phyloP scores from a whole-genome alignment of 805 yeast genomes.

The Suhomyces emberorum region DNA sequence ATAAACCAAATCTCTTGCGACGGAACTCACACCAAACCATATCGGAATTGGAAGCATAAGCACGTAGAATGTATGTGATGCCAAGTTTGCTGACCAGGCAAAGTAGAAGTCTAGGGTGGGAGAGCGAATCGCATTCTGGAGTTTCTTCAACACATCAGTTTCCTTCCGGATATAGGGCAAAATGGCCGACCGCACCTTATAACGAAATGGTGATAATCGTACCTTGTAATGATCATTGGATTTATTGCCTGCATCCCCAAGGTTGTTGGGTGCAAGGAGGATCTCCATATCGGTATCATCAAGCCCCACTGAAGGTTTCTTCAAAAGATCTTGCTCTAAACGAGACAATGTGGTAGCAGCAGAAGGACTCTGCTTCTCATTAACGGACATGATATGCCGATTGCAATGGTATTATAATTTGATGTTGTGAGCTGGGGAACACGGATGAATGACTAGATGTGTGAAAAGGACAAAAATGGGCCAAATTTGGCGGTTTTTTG shows the following conservation, averaged over 20 bases:
- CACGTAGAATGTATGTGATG: constrained; percentile 92
- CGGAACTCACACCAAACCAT: constrained; percentile 66
- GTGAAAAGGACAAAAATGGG: too few species aligned
- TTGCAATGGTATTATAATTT: too few species aligned
- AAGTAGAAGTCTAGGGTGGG: constrained; percentile 67
- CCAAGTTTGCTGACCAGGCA: constrained; percentile 84
- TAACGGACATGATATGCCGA: too few species aligned
- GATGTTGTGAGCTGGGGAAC: too few species aligned
- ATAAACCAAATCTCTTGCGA: constrained; percentile 58
- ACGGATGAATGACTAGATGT: too few species aligned
- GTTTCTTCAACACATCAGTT: constrained; percentile 50
- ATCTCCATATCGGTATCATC: constrained; percentile 12
- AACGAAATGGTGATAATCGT: constrained; percentile 55
- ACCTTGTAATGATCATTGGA: constrained; percentile 62
- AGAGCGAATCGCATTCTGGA: constrained; percentile 53
- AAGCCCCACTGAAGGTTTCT: constrained; percentile 5
- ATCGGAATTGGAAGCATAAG: constrained; percentile 79
- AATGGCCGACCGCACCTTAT: constrained; percentile 48
- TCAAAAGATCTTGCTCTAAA: constrained; percentile 4
- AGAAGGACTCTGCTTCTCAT: not conserved
- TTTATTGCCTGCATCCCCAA: constrained; percentile 71
- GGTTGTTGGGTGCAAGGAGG: constrained; percentile 11
- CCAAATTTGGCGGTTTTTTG: too few species aligned
- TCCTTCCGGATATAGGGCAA: constrained; percentile 62
- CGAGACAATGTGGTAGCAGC: constrained; percentile 5